Percentiles rank a stretch among this genome's conserved stretches.
phyloP scores from a whole-genome alignment of 257 asterid genomes.

The Scutellaria barbata region DNA sequence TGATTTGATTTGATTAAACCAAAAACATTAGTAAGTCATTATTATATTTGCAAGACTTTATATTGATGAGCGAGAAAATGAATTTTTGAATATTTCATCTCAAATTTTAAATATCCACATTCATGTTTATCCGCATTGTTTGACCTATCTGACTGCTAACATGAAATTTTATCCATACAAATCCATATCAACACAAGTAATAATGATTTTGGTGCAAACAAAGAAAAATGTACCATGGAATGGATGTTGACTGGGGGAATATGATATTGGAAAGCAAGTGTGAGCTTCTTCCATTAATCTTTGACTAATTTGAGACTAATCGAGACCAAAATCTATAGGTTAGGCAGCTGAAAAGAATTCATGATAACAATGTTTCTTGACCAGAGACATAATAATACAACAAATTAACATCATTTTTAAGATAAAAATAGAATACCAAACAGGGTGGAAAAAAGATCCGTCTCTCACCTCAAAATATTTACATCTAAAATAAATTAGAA shows the following conservation, averaged over 20 bases:
- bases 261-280: not conserved
- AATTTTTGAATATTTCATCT: too few relatives aligned
- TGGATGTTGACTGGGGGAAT: too few relatives aligned
- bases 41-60: too few relatives aligned
- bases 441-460: too few relatives aligned
- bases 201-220: slow-evolving; percentile 4
- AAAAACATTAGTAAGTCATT: too few relatives aligned
- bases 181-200: not conserved
- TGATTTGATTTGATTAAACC: too few relatives aligned
- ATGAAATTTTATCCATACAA: not conserved
- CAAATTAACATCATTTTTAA: not conserved
- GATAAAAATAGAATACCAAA: not conserved
- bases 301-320: slow-evolving; percentile 2
- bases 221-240: not conserved
- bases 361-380: slow-evolving; percentile 18
- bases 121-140: too few relatives aligned
- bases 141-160: too few relatives aligned
- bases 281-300: not conserved
- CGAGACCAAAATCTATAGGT: not conserved
- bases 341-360: slow-evolving; percentile 19
- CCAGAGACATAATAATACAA: slow-evolving; percentile 7
- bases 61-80: too few relatives aligned
- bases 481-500: too few relatives aligned
- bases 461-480: too few relatives aligned
- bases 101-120: too few relatives aligned